Percentiles rank a stretch among this genome's conserved stretches.
These are phyloP conservation scores for Venturiaceae sp. DNA, from an alignment of 2,329 filamentous ascomycete species.

Conservation along the genomic window DNA sequence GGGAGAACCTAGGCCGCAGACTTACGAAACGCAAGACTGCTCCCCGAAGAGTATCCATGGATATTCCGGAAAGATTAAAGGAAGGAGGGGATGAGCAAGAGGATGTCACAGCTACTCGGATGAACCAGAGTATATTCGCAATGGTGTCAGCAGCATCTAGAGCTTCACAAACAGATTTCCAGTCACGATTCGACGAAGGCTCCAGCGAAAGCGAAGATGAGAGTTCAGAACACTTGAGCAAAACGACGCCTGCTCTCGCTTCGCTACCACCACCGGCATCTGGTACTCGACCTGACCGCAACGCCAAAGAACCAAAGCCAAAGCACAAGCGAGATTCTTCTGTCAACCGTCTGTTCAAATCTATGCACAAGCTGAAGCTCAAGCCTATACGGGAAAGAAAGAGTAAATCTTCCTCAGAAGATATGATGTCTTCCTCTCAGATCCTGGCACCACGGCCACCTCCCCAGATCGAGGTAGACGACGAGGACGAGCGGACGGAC, in stretches of 20 bases:
- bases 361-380: constrained; percentile 42
- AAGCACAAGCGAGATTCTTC: constrained; percentile 11
- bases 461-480: constrained; percentile 15
- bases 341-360: constrained; percentile 16
- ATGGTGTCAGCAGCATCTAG: constrained; percentile 67
- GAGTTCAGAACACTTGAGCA: not conserved
- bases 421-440: constrained; percentile 43
- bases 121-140: constrained; percentile 92
- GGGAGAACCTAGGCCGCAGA: constrained; percentile 19
- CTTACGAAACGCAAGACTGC: constrained; percentile 22
- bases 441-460: constrained; percentile 17
- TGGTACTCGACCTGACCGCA: constrained; percentile 10
- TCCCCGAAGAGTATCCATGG: constrained; percentile 29
- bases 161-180: constrained; percentile 73
- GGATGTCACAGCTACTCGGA: constrained; percentile 47
- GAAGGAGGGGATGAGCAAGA: constrained; percentile 53
- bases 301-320: constrained; percentile 8
- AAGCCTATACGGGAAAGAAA: constrained; percentile 22
- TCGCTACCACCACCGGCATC: not conserved
- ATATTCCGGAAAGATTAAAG: constrained; percentile 48
- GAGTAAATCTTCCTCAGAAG: constrained; percentile 14
- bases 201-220: constrained; percentile 63
- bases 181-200: constrained; percentile 68
- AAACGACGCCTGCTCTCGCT: not conserved
- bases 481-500: constrained; percentile 19